Conservation (phyloP, 768 basidiomycete species). For the Clathrus columnatus region DNA sequence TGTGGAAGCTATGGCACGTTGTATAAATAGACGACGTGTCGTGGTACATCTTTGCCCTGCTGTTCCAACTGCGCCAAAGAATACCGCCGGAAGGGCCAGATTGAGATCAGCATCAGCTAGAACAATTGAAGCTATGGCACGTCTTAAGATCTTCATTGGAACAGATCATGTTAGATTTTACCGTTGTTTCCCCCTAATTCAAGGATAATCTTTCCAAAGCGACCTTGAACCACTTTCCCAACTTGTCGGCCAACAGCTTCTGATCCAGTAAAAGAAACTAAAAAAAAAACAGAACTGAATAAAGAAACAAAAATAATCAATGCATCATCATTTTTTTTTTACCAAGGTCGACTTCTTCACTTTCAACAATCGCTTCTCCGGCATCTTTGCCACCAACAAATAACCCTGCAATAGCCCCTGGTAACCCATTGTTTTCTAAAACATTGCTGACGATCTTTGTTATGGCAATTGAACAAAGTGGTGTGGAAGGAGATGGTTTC, state of each 20-base stretch:
- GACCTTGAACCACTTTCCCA: conserved; percentile 76
- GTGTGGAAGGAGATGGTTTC: conserved; percentile 90
- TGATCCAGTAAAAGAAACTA: conserved; percentile 94
- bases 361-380: conserved; percentile 72
- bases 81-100: conserved; percentile 82
- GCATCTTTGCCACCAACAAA: conserved; percentile 76
- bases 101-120: conserved; percentile 90
- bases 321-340: conserved; percentile 14
- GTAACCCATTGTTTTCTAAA: conserved; percentile 72
- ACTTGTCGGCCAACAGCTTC: conserved; percentile 81
- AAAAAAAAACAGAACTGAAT: neutral
- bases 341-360: conserved; percentile 72
- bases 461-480: conserved; percentile 84
- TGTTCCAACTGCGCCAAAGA: conserved; percentile 90
- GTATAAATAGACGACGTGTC: conserved; percentile 84
- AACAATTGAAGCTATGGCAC: conserved; percentile 88
- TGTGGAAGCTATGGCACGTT: conserved; percentile 63
- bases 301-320: neutral
- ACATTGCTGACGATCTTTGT: conserved; percentile 77
- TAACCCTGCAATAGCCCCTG: conserved; percentile 76
- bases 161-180: conserved; percentile 28
- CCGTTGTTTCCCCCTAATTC: conserved; percentile 97
- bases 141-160: conserved; percentile 8
- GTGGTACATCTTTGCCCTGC: conserved; percentile 77
- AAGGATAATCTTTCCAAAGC: conserved; percentile 84